Conservation (phyloP, 2,329 filamentous ascomycete genomes). For the Sclerotinia trifoliorum region DNA sequence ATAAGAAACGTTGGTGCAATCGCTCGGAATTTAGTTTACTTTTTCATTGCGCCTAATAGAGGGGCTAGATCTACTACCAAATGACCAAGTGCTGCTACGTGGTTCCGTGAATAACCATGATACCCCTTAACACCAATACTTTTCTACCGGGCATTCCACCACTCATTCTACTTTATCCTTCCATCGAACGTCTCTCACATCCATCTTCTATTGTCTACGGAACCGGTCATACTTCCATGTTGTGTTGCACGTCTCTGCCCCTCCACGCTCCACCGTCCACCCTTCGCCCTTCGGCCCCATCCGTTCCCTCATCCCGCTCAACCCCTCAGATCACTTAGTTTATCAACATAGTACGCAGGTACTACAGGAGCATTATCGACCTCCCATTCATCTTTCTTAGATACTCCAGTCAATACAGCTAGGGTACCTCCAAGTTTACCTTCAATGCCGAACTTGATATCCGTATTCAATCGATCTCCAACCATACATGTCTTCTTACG, state of each 20-base stretch:
- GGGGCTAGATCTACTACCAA: background rate
- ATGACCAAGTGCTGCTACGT: conserved; percentile 1
- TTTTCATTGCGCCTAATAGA: background rate
- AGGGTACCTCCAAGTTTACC: conserved; percentile 88
- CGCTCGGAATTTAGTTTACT: background rate
- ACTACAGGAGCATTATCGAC: conserved; percentile 65
- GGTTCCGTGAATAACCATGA: background rate
- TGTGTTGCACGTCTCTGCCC: background rate
- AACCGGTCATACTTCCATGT: conserved; percentile 1
- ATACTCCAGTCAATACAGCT: conserved; percentile 87
- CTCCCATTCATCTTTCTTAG: conserved; percentile 79
- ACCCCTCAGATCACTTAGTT: conserved; percentile 70
- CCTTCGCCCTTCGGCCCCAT: background rate
- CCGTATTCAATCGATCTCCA: conserved; percentile 88
- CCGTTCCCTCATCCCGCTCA: conserved; percentile 23
- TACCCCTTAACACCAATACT: background rate
- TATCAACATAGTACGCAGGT: conserved; percentile 81
- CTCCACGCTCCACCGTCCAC: background rate
- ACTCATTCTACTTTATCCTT: background rate
- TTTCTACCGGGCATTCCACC: background rate
- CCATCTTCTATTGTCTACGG: background rate
- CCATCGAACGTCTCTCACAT: background rate
- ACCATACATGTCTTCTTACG: conserved; percentile 89
- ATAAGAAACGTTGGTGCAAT: background rate
- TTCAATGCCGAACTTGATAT: conserved; percentile 93